Percentiles rank a stretch among this genome's conserved stretches.
phyloP scores from a whole-genome alignment of 2,329 filamentous ascomycete species.

The Colletotrichum acutatum region DNA sequence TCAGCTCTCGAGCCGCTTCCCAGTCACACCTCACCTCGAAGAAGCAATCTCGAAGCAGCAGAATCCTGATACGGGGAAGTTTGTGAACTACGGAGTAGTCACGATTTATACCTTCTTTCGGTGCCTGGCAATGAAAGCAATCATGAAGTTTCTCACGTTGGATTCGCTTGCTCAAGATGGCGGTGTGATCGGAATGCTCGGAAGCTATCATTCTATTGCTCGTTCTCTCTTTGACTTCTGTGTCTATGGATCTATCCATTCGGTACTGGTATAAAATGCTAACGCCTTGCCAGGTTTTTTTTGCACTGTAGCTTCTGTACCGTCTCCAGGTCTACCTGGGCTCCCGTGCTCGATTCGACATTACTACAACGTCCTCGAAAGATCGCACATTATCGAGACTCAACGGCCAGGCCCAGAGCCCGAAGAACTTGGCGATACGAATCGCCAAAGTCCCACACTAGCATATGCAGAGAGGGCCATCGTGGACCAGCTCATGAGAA shows the following conservation, averaged over 20 bases:
- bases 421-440: no score
- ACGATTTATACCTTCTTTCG: neutral
- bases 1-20: neutral
- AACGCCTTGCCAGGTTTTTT: conserved; percentile 21
- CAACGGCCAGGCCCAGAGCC: neutral
- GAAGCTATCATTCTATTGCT: conserved; percentile 14
- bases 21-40: neutral
- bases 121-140: neutral
- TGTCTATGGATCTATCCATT: conserved; percentile 24
- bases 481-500: conserved; percentile 12
- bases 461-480: conserved; percentile 15
- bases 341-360: neutral
- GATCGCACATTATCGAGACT: conserved; percentile 19
- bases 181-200: conserved; percentile 18
- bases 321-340: neutral
- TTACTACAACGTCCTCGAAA: neutral
- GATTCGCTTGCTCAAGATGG: neutral
- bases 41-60: neutral
- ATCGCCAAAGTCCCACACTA: neutral
- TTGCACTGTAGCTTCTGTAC: conserved; percentile 1
- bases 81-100: neutral
- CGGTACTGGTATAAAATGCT: conserved; percentile 23
- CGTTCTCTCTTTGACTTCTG: conserved; percentile 5
- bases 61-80: neutral
- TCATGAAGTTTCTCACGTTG: neutral